Percentiles rank a stretch among this genome's conserved stretches.
Evolutionary conservation across 495 filamentous ascomycete species (phyloP).

Genomic region (Neurospora africana): DNA sequence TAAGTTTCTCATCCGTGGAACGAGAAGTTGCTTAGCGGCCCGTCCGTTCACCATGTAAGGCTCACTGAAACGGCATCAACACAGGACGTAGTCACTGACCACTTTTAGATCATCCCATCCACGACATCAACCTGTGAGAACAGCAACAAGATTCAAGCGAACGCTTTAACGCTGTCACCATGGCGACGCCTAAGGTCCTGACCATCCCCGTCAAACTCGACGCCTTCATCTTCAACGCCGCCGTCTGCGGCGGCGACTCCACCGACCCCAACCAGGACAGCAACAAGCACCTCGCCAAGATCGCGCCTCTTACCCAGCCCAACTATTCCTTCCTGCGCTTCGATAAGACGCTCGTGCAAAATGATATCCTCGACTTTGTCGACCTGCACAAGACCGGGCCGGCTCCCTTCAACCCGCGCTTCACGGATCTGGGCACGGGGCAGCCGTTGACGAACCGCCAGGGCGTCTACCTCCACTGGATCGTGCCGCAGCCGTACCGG

Average conservation of each 20-base stretch:
- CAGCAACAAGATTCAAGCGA: too few relatives aligned
- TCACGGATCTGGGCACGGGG: conserved; percentile 30
- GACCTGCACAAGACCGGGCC: conserved; percentile 34
- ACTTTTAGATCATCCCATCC: too few relatives aligned
- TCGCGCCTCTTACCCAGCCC: conserved; percentile 44
- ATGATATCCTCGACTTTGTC: conserved; percentile 31
- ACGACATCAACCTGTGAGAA: too few relatives aligned
- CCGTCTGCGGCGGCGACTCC: conserved; percentile 11
- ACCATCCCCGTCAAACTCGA: conserved; percentile 27
- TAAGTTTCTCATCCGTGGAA: too few relatives aligned
- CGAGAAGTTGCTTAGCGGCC: too few relatives aligned
- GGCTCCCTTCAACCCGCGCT: conserved; percentile 27
- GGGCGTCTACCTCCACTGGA: conserved; percentile 48
- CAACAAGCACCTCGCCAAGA: conserved; percentile 14
- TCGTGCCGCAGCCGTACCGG: conserved; percentile 28
- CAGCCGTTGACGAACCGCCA: conserved; percentile 15
- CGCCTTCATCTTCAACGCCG: conserved; percentile 32
- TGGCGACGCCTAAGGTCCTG: background rate
- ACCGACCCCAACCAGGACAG: background rate
- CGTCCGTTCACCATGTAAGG: too few relatives aligned
- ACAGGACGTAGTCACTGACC: too few relatives aligned
- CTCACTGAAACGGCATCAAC: too few relatives aligned
- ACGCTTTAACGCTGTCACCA: too few relatives aligned
- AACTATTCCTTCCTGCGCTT: conserved; percentile 42
- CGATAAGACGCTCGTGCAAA: conserved; percentile 20